Evolutionary conservation across 352 stramenopile species (phyloP).

Genomic region (Pythium aphanidermatum): DNA sequence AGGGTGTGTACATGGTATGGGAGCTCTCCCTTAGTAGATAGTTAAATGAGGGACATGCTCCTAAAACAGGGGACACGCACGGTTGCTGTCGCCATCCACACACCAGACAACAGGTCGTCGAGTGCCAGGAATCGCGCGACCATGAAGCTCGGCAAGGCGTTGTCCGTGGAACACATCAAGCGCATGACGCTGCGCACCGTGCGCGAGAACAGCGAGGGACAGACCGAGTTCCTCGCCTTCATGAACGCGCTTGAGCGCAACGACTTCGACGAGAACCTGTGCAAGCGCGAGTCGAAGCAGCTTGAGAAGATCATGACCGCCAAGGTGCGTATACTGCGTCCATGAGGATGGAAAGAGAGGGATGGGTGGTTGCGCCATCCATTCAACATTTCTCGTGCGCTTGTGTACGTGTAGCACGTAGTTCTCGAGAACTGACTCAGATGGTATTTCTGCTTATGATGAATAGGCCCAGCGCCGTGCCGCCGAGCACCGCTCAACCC

Average conservation of each 20-base stretch:
- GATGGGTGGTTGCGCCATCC: too few relatives aligned
- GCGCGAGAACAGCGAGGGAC: slow-evolving; percentile 69
- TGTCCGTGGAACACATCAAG: slow-evolving; percentile 87
- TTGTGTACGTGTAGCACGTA: neutral
- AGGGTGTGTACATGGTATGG: neutral
- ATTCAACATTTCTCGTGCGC: too few relatives aligned
- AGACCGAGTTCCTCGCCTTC: slow-evolving; percentile 78
- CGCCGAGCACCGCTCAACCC: slow-evolving; percentile 71
- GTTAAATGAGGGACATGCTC: too few relatives aligned
- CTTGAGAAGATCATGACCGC: slow-evolving; percentile 71
- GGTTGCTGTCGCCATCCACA: neutral
- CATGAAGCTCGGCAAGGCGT: slow-evolving; percentile 78
- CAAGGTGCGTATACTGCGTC: slow-evolving; percentile 34
- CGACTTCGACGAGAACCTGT: slow-evolving; percentile 81
- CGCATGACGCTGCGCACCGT: slow-evolving; percentile 86
- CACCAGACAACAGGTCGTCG: neutral
- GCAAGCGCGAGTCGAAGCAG: slow-evolving; percentile 75
- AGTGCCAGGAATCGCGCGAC: too few relatives aligned
- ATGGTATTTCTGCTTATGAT: neutral
- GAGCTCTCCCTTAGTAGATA: too few relatives aligned
- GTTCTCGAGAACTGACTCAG: neutral
- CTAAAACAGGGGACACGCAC: neutral
- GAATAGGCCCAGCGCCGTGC: slow-evolving; percentile 46
- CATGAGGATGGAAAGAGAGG: neutral
- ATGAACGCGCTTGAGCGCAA: slow-evolving; percentile 73